These are phyloP conservation scores for Talaromyces sp. DNA, from an alignment of 2,329 filamentous ascomycete genomes.

Conservation along the genomic window DNA sequence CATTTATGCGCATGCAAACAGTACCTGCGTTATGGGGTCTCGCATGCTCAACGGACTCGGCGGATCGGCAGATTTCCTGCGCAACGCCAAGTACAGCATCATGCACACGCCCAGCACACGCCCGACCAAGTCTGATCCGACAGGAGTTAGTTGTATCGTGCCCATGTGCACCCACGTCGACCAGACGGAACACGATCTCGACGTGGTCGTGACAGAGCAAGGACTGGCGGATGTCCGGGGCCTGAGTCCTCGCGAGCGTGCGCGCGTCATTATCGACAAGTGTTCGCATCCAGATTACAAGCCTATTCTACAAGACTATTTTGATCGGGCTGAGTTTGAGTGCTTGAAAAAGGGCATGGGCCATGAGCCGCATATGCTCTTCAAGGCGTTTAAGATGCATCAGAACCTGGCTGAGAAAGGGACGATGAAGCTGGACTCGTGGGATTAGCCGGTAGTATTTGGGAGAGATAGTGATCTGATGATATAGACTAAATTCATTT, in stretches of 20 bases:
- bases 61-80: slow-evolving; percentile 75
- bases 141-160: slow-evolving; percentile 80
- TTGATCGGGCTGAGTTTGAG: slow-evolving; percentile 79
- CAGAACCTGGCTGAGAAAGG: slow-evolving; percentile 74
- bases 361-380: slow-evolving; percentile 82
- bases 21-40: slow-evolving; percentile 79
- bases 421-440: slow-evolving; percentile 77
- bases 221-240: slow-evolving; percentile 82
- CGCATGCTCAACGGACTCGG: slow-evolving; percentile 84
- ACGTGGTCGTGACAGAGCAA: slow-evolving; percentile 74
- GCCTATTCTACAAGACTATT: slow-evolving; percentile 75
- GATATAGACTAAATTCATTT: too few relatives aligned
- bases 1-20: slow-evolving; percentile 91
- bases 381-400: slow-evolving; percentile 85
- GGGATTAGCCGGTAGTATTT: too few relatives aligned
- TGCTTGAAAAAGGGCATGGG: slow-evolving; percentile 82
- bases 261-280: slow-evolving; percentile 78
- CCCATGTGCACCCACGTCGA: slow-evolving; percentile 90
- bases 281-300: slow-evolving; percentile 80
- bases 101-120: slow-evolving; percentile 86
- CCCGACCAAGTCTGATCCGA: slow-evolving; percentile 74
- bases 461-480: too few relatives aligned
- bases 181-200: slow-evolving; percentile 88
- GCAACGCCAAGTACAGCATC: slow-evolving; percentile 75
- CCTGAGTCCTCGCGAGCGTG: slow-evolving; percentile 70